phyloP scores from a whole-genome alignment of 139 green algal species.

The Tetradesmus lagerheimii region DNA sequence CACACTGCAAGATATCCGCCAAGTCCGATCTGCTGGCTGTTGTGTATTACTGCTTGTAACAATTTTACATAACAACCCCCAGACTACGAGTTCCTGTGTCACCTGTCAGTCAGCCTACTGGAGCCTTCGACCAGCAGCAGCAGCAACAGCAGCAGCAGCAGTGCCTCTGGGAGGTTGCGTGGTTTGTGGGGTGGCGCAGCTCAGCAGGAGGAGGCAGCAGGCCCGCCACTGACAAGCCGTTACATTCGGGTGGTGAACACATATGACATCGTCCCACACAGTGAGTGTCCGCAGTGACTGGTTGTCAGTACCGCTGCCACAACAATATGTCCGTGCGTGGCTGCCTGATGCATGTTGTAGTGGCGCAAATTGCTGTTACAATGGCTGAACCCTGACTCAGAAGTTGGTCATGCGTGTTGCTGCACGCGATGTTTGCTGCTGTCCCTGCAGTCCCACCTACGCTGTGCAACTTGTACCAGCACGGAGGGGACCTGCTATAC shows the following conservation, averaged over 20 bases:
- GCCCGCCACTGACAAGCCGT: background rate
- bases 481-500: constrained; percentile 14
- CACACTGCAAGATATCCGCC: no score
- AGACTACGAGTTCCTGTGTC: background rate
- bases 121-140: background rate
- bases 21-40: no score
- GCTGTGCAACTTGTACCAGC: constrained; percentile 28
- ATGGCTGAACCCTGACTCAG: no score
- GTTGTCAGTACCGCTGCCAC: no score
- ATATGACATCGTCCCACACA: constrained; percentile 4
- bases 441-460: background rate
- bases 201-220: background rate
- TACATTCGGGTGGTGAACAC: constrained; percentile 28
- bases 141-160: background rate
- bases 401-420: no score
- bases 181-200: background rate
- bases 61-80: no score
- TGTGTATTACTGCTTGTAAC: no score
- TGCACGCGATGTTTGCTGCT: no score
- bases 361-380: no score
- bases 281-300: no score
- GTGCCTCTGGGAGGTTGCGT: background rate
- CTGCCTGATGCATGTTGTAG: no score
- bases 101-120: constrained; percentile 29
- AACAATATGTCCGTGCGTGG: no score